Evolutionary conservation across 768 basidiomycete species (phyloP).

Genomic region (Phylloporus sp.): DNA sequence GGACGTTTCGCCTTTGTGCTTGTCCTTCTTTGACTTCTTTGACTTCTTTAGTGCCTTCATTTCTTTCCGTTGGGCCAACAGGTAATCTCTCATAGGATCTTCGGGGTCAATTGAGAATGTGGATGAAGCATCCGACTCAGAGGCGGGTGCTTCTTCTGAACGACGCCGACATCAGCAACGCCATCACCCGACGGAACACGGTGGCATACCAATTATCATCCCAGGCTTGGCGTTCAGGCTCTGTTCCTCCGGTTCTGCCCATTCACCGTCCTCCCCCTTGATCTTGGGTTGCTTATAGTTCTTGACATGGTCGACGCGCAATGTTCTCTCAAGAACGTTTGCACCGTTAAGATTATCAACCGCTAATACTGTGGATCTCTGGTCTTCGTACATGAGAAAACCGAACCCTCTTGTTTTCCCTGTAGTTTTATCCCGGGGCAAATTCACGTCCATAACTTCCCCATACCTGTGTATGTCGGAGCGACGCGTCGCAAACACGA

Average conservation of each 20-base stretch:
- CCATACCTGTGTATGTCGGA: conserved; percentile 63
- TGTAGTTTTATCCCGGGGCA: conserved; percentile 91
- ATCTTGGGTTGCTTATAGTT: conserved; percentile 85
- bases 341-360: conserved; percentile 99
- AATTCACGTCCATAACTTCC: conserved; percentile 92
- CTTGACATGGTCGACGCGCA: conserved; percentile 91
- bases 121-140: conserved; percentile 65
- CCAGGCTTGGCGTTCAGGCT: conserved; percentile 85
- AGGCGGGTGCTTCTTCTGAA: conserved; percentile 48
- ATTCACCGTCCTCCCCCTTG: conserved; percentile 81
- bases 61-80: conserved; percentile 71
- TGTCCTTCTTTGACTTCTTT: conserved; percentile 54
- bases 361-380: conserved; percentile 90
- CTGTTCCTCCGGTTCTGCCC: conserved; percentile 79
- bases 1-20: conserved; percentile 71
- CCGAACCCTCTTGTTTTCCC: conserved; percentile 90
- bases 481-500: not conserved
- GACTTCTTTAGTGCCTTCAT: conserved; percentile 65
- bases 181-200: not conserved
- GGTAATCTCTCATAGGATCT: conserved; percentile 96
- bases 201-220: conserved; percentile 54
- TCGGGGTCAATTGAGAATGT: conserved; percentile 82
- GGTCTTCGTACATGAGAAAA: conserved; percentile 99
- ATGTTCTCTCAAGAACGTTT: conserved; percentile 75
- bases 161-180: conserved; percentile 7